Evolutionary conservation across 2,329 filamentous ascomycete genomes (phyloP).

Genomic region (Aspergillus tamarii): DNA sequence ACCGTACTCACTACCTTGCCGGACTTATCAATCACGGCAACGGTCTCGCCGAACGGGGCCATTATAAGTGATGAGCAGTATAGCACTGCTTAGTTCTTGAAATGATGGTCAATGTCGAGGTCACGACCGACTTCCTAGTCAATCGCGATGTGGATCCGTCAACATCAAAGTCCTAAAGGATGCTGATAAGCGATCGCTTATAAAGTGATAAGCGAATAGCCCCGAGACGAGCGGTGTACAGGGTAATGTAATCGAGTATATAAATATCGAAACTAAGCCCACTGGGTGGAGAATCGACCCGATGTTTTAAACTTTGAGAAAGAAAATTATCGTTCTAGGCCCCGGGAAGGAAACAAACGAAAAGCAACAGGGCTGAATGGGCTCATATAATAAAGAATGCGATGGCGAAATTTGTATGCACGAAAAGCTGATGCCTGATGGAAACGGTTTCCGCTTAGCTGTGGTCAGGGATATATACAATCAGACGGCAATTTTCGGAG

Average conservation of each 20-base stretch:
- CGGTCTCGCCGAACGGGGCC: conserved; percentile 63
- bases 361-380: not conserved
- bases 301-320: conserved; percentile 17
- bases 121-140: conserved; percentile 7
- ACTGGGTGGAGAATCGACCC: conserved; percentile 22
- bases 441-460: conserved; percentile 16
- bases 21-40: conserved; percentile 88
- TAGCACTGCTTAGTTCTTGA: not conserved
- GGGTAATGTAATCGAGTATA: conserved; percentile 12
- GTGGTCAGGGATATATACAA: conserved; percentile 12
- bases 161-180: conserved; percentile 17
- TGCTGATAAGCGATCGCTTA: conserved; percentile 3
- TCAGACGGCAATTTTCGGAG: not conserved
- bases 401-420: conserved; percentile 8
- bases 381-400: conserved; percentile 5
- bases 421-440: conserved; percentile 19
- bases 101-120: not conserved
- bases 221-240: conserved; percentile 28
- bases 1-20: conserved; percentile 90
- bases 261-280: conserved; percentile 21
- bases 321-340: conserved; percentile 19
- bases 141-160: conserved; percentile 2
- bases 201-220: conserved; percentile 14
- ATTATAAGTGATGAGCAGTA: conserved; percentile 21
- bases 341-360: conserved; percentile 4